Evolutionary conservation across 345 rosid genomes (phyloP).

Genomic region (Lumnitzera racemosa): DNA sequence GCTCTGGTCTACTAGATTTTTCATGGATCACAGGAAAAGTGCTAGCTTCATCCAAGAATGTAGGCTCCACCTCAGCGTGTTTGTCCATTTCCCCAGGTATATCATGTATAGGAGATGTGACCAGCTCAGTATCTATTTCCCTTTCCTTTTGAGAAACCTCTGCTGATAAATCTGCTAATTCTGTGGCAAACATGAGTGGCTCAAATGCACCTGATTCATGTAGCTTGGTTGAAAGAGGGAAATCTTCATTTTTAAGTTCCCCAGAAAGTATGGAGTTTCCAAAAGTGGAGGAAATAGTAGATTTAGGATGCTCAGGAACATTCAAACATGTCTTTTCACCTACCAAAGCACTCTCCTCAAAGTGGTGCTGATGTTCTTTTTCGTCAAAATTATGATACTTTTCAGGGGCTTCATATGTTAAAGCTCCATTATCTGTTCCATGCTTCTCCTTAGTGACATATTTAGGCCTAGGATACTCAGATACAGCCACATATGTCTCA

Average conservation of each 20-base stretch:
- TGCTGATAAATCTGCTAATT: constrained; percentile 18
- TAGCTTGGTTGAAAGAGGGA: constrained; percentile 9
- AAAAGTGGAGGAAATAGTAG: constrained; percentile 4
- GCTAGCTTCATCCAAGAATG: constrained; percentile 15
- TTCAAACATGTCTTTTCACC: constrained; percentile 6
- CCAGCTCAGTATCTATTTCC: constrained; percentile 17
- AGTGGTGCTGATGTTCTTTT: constrained; percentile 18
- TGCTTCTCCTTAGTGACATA: constrained; percentile 15
- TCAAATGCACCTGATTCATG: constrained; percentile 28
- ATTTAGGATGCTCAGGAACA: not conserved
- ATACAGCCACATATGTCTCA: constrained; percentile 3
- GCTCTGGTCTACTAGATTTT: constrained; percentile 50
- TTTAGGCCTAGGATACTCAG: constrained; percentile 3
- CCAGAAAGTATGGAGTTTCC: constrained; percentile 3
- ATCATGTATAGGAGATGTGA: constrained; percentile 10
- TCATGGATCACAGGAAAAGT: constrained; percentile 15
- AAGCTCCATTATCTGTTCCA: constrained; percentile 17
- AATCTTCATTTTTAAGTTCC: constrained; percentile 23
- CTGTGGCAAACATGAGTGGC: constrained; percentile 25
- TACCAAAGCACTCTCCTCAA: constrained; percentile 19
- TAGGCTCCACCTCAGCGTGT: constrained; percentile 17
- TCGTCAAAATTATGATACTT: constrained; percentile 6
- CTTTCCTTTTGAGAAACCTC: constrained; percentile 18
- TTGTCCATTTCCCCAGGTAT: constrained; percentile 15
- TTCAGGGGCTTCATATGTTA: constrained; percentile 13